These are phyloP conservation scores for Hamamelis virginiana DNA, from an alignment of 164 flowering plant genomes.

Conservation along the genomic window DNA sequence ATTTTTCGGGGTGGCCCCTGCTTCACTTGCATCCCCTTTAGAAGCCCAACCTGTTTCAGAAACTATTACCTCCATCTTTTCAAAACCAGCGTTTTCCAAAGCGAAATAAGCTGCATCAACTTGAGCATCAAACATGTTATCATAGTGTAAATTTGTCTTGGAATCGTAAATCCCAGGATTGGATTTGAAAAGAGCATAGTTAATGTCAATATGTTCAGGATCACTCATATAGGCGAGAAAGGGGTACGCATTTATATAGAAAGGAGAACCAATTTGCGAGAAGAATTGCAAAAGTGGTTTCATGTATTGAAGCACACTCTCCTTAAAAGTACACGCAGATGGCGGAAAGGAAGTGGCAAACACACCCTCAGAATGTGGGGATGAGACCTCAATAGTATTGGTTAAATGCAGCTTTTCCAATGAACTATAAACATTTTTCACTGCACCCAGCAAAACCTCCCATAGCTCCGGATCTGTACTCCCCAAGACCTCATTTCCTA, in stretches of 20 bases:
- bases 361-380: slow-evolving; percentile 75
- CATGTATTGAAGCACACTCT: slow-evolving; percentile 54
- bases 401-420: slow-evolving; percentile 39
- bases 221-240: slow-evolving; percentile 76
- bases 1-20: slow-evolving; percentile 55
- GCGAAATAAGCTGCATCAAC: slow-evolving; percentile 79
- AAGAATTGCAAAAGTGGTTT: slow-evolving; percentile 74
- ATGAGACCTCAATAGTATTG: slow-evolving; percentile 45
- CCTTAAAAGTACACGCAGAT: slow-evolving; percentile 63
- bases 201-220: slow-evolving; percentile 57
- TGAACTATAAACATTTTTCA: slow-evolving; percentile 62
- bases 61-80: slow-evolving; percentile 67
- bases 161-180: slow-evolving; percentile 61
- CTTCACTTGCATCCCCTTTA: slow-evolving; percentile 63
- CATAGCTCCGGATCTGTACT: slow-evolving; percentile 40
- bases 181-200: slow-evolving; percentile 62
- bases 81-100: slow-evolving; percentile 63
- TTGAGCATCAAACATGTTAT: slow-evolving; percentile 85
- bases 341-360: slow-evolving; percentile 76
- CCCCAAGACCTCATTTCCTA: slow-evolving; percentile 80
- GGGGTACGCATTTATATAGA: slow-evolving; percentile 82
- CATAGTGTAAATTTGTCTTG: slow-evolving; percentile 73
- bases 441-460: slow-evolving; percentile 68
- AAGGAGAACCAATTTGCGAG: slow-evolving; percentile 57
- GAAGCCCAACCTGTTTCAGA: slow-evolving; percentile 96